Base-by-base conservation (phyloP, 2,329 filamentous ascomycete species). In the Trichoderma breve region DNA sequence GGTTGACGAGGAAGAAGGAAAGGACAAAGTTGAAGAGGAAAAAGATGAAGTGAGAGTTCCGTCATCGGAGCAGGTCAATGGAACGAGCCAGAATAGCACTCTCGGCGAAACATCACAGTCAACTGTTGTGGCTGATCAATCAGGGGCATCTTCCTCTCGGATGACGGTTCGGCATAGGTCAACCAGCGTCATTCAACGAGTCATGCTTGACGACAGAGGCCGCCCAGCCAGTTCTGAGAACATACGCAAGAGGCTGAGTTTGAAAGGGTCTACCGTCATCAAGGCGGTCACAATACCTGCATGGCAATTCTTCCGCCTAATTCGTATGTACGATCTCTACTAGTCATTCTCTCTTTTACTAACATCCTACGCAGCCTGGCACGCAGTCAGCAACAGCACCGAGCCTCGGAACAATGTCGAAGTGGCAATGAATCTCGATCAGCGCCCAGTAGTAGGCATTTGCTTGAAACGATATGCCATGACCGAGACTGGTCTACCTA, bases 211-310 rank as follows among this genome's bases (percentile, higher is more conserved):
- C 70, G 84, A 86, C 53, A 80, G 86, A 32, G 84, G 84, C 6
- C 82, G 83, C n/a, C 77, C 84, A 4, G 78, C 82, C 5, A 82
- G 83, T 51, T 74, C 83, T 2, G 84, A 86, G 30, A 79, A 82
- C 15, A 77, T 79, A 34, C 79, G 84, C 53, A 82, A 84, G 73
- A 83, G 80, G 79, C 82, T 75, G 80, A 84, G 77, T 80, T 79
- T 75, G 79, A 86, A 78, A 81, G 84, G 76, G 11, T 87, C 86
- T 14, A 85, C 83, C 2, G 84, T 86, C 71, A 85, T 83, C 75
- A 97, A 95, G 78, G 95, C 97, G 77, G 92, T 98, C 15, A 91
- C 95, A 72, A 97, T 98, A 84, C 95, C 95, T 47, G 96, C 96
- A 2, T 98, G 95, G 94, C 95, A 98, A 78, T 97, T 98, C 78